A percentile compares a stretch with the other conserved stretches of the same genome.
phyloP scores from a whole-genome alignment of 2,329 filamentous ascomycete genomes.

The Apiospora koreana region DNA sequence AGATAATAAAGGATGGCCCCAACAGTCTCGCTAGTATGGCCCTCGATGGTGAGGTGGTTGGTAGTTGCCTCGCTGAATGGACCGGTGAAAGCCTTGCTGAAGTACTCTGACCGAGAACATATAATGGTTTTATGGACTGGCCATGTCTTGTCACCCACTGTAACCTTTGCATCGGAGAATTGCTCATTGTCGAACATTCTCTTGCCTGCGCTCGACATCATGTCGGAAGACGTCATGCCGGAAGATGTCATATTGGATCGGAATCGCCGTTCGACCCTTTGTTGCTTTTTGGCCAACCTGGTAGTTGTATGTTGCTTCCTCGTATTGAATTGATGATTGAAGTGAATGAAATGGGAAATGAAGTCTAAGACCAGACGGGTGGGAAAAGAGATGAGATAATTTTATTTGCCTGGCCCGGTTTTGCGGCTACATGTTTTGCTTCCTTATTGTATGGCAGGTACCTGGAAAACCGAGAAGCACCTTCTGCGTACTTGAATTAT shows the following conservation, averaged over 20 bases:
- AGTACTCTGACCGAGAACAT: constrained; percentile 14
- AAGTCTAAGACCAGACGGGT: too few species aligned
- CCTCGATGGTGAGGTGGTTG: not conserved
- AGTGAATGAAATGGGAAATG: too few species aligned
- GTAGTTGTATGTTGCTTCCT: too few species aligned
- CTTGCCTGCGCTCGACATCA: not conserved
- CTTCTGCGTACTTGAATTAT: too few species aligned
- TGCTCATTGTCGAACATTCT: not conserved
- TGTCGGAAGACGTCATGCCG: not conserved
- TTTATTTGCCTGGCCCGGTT: too few species aligned
- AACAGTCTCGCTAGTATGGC: not conserved
- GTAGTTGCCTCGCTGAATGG: not conserved
- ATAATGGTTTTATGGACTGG: constrained; percentile 17
- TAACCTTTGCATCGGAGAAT: constrained; percentile 17
- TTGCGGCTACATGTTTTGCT: too few species aligned
- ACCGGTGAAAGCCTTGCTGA: constrained; percentile 12
- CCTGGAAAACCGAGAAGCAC: too few species aligned
- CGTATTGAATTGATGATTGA: too few species aligned
- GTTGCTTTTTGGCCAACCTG: too few species aligned
- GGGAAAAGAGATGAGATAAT: too few species aligned
- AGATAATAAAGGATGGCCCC: not conserved
- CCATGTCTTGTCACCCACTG: constrained; percentile 16
- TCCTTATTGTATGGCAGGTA: too few species aligned
- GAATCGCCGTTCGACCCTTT: not conserved
- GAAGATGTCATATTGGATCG: not conserved